Evolutionary conservation across 805 yeast genomes (phyloP).

Genomic region (baker's yeast (Saccharomyces cerevisiae)): DNA sequence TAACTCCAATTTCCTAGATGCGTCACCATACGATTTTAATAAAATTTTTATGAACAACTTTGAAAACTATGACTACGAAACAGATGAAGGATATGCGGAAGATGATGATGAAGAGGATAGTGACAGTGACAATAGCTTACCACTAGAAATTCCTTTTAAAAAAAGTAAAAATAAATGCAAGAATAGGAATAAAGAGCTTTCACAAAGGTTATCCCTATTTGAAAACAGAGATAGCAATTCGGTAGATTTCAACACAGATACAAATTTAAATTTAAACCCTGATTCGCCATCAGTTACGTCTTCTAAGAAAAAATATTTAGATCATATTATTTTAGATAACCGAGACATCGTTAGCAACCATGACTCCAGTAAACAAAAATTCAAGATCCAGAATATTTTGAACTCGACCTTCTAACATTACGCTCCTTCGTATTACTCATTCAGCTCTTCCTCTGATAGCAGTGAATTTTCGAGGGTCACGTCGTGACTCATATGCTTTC

Average conservation of each 20-base stretch:
- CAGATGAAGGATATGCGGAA: slow-evolving; percentile 27
- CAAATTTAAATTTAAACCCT: background rate
- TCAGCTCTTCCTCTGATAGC: background rate
- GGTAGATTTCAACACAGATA: background rate
- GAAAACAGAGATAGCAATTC: background rate
- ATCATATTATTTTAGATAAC: background rate
- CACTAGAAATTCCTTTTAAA: slow-evolving; percentile 23
- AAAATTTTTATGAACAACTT: background rate
- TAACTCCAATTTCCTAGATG: background rate
- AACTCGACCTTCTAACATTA: background rate
- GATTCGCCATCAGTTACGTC: background rate
- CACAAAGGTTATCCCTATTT: background rate
- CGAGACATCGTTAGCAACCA: background rate
- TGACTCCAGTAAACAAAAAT: background rate
- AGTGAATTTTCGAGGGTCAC: background rate
- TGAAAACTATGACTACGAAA: slow-evolving; percentile 12
- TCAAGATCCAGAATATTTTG: background rate
- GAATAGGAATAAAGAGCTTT: background rate
- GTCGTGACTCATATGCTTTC: background rate
- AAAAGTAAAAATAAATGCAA: background rate
- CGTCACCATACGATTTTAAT: background rate
- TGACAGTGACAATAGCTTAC: slow-evolving; percentile 15
- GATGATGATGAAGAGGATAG: slow-evolving; percentile 27
- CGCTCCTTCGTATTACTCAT: background rate
- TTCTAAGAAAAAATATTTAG: background rate